These are phyloP conservation scores for Debaryomycetaceae sp. DNA, from an alignment of 1,139 yeast genomes.

Conservation along the genomic window DNA sequence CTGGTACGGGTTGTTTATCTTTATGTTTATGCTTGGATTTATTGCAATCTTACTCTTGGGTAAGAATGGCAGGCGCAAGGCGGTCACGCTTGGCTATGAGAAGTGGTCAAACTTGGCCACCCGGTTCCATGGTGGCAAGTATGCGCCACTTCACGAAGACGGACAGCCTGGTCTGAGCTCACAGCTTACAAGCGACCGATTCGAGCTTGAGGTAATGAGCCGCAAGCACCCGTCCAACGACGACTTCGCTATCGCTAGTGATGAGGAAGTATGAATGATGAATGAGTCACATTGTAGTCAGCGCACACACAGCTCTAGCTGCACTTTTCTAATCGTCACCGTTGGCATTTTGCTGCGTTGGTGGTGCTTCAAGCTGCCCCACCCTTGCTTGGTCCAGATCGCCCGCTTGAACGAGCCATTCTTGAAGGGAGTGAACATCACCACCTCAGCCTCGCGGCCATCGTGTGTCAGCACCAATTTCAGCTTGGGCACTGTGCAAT, in stretches of 20 bases:
- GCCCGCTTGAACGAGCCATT: slow-evolving; percentile 27
- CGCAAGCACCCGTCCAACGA: too few relatives aligned
- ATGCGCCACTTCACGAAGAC: too few relatives aligned
- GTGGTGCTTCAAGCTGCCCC: slow-evolving; percentile 6
- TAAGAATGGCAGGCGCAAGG: slow-evolving; percentile 20
- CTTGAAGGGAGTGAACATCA: slow-evolving; percentile 25
- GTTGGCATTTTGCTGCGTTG: slow-evolving; percentile 6
- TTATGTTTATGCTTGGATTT: slow-evolving; percentile 36
- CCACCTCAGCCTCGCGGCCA: slow-evolving; percentile 19
- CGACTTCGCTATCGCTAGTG: not conserved
- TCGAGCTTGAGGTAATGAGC: too few relatives aligned
- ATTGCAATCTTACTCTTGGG: slow-evolving; percentile 50
- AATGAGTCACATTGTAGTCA: not conserved
- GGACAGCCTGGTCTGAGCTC: too few relatives aligned
- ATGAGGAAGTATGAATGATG: not conserved
- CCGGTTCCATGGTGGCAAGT: too few relatives aligned
- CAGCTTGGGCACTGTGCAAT: slow-evolving; percentile 6
- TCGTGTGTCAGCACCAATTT: slow-evolving; percentile 8
- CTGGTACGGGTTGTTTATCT: slow-evolving; percentile 51
- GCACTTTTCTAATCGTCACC: slow-evolving; percentile 3
- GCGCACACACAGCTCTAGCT: slow-evolving; percentile 1
- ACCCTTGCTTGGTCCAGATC: slow-evolving; percentile 25
- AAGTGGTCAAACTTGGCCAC: too few relatives aligned
- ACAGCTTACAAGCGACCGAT: too few relatives aligned
- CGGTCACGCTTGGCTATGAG: too few relatives aligned